These are phyloP conservation scores for Ustilago hordei DNA, from an alignment of 1,284 basidiomycete genomes.

Conservation along the genomic window DNA sequence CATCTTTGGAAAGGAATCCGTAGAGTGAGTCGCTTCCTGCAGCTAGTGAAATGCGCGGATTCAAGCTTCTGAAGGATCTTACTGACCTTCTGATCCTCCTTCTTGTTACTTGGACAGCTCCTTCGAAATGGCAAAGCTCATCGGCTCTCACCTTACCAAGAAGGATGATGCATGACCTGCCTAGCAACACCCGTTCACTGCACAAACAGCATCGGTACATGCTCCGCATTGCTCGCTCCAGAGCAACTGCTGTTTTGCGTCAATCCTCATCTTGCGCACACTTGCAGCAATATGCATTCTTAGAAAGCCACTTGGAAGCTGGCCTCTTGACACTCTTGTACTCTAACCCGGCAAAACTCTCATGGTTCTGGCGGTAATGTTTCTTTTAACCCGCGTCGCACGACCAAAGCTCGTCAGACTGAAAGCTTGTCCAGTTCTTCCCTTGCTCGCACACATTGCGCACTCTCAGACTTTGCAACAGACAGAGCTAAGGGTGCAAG, in stretches of 20 bases:
- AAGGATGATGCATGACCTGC: constrained; percentile 54
- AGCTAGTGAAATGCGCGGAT: background rate
- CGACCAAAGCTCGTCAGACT: background rate
- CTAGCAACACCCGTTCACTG: background rate
- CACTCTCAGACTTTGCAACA: background rate
- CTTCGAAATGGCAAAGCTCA: constrained; percentile 69
- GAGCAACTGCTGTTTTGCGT: background rate
- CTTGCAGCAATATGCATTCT: constrained; percentile 5
- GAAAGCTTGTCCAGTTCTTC: background rate
- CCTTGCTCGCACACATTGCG: no score
- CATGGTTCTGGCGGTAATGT: constrained; percentile 16
- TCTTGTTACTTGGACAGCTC: constrained; percentile 39
- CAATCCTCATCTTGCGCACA: background rate
- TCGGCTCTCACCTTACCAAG: constrained; percentile 64
- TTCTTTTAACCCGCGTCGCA: background rate
- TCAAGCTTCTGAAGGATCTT: background rate
- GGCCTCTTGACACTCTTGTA: constrained; percentile 17
- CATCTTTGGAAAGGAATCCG: constrained; percentile 80
- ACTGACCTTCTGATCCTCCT: constrained; percentile 1
- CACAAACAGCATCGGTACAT: background rate
- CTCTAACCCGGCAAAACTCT: constrained; percentile 14
- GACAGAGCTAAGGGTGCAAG: background rate
- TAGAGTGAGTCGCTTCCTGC: constrained; percentile 72
- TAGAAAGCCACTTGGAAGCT: background rate
- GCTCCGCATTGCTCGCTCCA: background rate